phyloP scores from a whole-genome alignment of 257 asterid genomes.

The Forsythia viridissima region DNA sequence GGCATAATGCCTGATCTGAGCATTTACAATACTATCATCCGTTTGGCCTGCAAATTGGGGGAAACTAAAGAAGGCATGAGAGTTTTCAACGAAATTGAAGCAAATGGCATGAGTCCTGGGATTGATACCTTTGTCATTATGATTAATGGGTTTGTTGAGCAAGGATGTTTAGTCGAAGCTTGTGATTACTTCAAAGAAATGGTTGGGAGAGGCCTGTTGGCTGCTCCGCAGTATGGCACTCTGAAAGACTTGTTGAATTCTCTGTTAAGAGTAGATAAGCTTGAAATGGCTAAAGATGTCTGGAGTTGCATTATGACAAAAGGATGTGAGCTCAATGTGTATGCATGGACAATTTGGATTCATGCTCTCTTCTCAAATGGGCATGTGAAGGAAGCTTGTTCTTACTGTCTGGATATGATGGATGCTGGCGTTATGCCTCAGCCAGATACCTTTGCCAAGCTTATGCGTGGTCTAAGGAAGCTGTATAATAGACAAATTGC shows the following conservation, averaged over 20 bases:
- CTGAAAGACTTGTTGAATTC: constrained; percentile 73
- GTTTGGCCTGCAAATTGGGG: constrained; percentile 79
- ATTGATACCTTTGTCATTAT: constrained; percentile 69
- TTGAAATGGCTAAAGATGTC: constrained; percentile 65
- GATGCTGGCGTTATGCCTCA: constrained; percentile 93
- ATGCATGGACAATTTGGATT: constrained; percentile 95
- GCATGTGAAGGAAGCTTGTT: constrained; percentile 86
- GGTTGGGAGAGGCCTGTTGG: constrained; percentile 77
- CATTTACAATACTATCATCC: constrained; percentile 60
- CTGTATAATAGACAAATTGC: constrained; percentile 79
- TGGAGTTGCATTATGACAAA: constrained; percentile 73
- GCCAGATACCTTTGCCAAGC: constrained; percentile 93
- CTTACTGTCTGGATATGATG: constrained; percentile 86
- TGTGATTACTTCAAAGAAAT: constrained; percentile 81
- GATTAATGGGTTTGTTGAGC: constrained; percentile 69
- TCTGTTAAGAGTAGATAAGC: constrained; percentile 70
- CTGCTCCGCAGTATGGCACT: constrained; percentile 81
- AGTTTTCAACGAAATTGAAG: constrained; percentile 69
- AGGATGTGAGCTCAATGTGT: constrained; percentile 84
- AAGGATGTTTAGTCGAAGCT: constrained; percentile 66
- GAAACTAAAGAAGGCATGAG: constrained; percentile 56
- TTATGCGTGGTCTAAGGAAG: constrained; percentile 75
- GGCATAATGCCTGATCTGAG: constrained; percentile 55
- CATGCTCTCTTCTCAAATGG: constrained; percentile 79
- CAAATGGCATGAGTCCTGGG: constrained; percentile 64